Percentiles rank a stretch among this genome's conserved stretches.
These are phyloP conservation scores for Monosporascus sp. DNA, from an alignment of 2,329 filamentous ascomycete genomes.

Conservation along the genomic window DNA sequence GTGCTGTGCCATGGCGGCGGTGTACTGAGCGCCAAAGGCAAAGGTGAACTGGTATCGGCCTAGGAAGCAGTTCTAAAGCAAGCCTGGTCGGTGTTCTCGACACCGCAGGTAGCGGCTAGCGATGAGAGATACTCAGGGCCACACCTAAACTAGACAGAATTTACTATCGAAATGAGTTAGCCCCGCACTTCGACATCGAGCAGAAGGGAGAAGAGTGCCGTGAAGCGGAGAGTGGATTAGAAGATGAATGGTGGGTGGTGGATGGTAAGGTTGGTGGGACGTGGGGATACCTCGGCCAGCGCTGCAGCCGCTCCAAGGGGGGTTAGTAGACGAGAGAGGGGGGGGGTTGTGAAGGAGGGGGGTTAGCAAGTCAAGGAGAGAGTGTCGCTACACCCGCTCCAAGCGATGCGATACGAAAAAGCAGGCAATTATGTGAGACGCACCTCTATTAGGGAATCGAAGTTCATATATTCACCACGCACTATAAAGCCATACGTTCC, in stretches of 20 bases:
- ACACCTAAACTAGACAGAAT: not conserved
- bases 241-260: slow-evolving; percentile 6
- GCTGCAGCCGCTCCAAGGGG: too few relatives aligned
- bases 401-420: not conserved
- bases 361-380: too few relatives aligned
- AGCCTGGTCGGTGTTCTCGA: slow-evolving; percentile 1
- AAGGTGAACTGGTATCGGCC: slow-evolving; percentile 8
- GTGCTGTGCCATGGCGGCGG: slow-evolving; percentile 47
- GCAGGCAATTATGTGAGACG: not conserved
- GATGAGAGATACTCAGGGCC: slow-evolving; percentile 3
- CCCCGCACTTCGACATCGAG: slow-evolving; percentile 19
- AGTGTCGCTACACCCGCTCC: too few relatives aligned
- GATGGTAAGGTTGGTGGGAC: not conserved
- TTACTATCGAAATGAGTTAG: slow-evolving; percentile 21
- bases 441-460: not conserved
- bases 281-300: too few relatives aligned
- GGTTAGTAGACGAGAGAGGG: too few relatives aligned
- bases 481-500: not conserved
- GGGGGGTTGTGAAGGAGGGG: too few relatives aligned
- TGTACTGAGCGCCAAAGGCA: slow-evolving; percentile 10
- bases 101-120: slow-evolving; percentile 9
- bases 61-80: slow-evolving; percentile 4
- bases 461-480: not conserved
- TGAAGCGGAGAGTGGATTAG: slow-evolving; percentile 1
- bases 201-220: slow-evolving; percentile 3